Evolutionary conservation across 2,329 filamentous ascomycete species (phyloP).

Genomic region (Cladophialophora chaetospira): DNA sequence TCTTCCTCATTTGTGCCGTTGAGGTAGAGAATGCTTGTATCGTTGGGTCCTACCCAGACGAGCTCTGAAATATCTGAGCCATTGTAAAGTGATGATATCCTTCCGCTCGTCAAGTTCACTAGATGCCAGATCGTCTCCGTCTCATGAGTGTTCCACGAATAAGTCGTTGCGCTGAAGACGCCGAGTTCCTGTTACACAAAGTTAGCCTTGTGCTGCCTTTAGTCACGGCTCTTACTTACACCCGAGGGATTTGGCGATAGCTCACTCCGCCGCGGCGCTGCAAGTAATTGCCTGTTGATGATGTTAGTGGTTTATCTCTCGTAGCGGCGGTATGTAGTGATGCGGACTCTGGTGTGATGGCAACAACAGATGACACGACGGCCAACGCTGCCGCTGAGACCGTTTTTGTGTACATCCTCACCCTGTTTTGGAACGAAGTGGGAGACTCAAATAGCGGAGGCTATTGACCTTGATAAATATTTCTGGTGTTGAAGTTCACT

Average conservation of each 20-base stretch:
- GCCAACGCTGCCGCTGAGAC: conserved; percentile 28
- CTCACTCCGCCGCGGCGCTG: conserved; percentile 42
- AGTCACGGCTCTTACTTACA: conserved; percentile 34
- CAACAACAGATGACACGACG: conserved; percentile 31
- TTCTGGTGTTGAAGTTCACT: not conserved
- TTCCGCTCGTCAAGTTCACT: conserved; percentile 67
- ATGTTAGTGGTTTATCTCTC: conserved; percentile 1
- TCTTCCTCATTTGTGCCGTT: conserved; percentile 45
- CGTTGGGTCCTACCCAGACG: conserved; percentile 70
- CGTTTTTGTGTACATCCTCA: conserved; percentile 1
- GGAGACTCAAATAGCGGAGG: not conserved
- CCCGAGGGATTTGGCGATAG: conserved; percentile 45
- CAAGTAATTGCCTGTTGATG: conserved; percentile 39
- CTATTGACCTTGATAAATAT: not conserved
- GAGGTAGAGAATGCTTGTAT: conserved; percentile 62
- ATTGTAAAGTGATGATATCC: conserved; percentile 66
- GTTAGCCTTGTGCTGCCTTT: conserved; percentile 1
- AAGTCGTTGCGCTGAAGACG: conserved; percentile 65
- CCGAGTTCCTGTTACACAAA: conserved; percentile 43
- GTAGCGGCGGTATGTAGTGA: not conserved
- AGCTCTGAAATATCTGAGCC: conserved; percentile 69
- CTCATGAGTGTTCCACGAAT: conserved; percentile 75
- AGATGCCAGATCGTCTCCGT: conserved; percentile 67
- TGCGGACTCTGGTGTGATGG: conserved; percentile 35
- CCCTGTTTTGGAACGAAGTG: not conserved